Conservation (phyloP, 352 stramenopile species). For the Phytopythium litorale region DNA sequence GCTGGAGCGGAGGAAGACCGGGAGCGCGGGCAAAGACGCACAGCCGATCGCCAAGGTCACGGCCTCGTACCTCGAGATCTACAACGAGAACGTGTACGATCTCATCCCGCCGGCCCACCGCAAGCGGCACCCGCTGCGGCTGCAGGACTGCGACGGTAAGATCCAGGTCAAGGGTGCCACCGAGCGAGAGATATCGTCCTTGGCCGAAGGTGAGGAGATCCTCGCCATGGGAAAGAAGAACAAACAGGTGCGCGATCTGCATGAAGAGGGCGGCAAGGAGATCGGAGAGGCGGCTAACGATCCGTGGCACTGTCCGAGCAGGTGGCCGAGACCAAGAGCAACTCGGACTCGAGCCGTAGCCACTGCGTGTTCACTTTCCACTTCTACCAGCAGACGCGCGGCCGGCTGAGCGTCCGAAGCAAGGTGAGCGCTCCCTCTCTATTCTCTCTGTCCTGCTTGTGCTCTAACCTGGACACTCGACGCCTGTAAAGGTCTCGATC, state of each 20-base stretch:
- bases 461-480: neutral
- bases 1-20: conserved; percentile 36
- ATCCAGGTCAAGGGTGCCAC: conserved; percentile 86
- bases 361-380: conserved; percentile 90
- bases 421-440: conserved; percentile 11
- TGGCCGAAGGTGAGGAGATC: conserved; percentile 70
- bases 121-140: conserved; percentile 59
- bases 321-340: conserved; percentile 87
- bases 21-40: conserved; percentile 19
- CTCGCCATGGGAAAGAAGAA: conserved; percentile 65
- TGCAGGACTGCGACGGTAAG: conserved; percentile 84
- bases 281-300: neutral
- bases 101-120: conserved; percentile 70
- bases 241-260: conserved; percentile 19
- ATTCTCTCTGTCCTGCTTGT: neutral
- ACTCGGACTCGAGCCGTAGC: conserved; percentile 88
- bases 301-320: conserved; percentile 12
- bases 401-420: conserved; percentile 20
- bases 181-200: conserved; percentile 51
- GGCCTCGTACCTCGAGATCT: conserved; percentile 97
- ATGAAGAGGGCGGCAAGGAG: neutral
- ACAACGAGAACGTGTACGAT: conserved; percentile 98
- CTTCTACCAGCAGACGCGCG: conserved; percentile 42
- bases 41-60: conserved; percentile 45
- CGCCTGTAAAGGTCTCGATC: conserved; percentile 78